These are phyloP conservation scores for Pilasporangium apinafurcum DNA, from an alignment of 352 stramenopile species.

Conservation along the genomic window DNA sequence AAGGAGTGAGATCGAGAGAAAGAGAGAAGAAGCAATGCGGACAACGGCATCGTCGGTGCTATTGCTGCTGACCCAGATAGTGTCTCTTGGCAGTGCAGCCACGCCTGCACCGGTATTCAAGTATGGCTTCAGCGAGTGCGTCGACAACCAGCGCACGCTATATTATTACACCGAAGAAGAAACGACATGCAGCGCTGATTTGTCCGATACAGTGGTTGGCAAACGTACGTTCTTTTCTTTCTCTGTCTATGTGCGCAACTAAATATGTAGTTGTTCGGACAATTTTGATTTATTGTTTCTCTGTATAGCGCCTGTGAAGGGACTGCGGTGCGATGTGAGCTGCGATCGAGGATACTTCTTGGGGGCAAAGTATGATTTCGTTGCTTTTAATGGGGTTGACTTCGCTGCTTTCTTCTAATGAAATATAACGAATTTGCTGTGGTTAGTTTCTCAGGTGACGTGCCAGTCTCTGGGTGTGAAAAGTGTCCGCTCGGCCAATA, in stretches of 20 bases:
- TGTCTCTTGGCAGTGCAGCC: too few relatives aligned
- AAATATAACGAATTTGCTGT: neutral
- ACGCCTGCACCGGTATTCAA: constrained; percentile 10
- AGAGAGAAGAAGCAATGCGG: too few relatives aligned
- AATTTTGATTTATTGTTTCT: neutral
- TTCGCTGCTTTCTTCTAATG: too few relatives aligned
- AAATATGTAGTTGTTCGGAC: too few relatives aligned
- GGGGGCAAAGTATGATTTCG: constrained; percentile 48
- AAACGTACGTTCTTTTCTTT: constrained; percentile 30
- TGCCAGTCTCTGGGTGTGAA: constrained; percentile 66
- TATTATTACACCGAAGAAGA: constrained; percentile 62
- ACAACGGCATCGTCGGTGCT: too few relatives aligned
- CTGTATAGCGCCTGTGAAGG: constrained; percentile 47
- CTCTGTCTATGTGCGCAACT: neutral
- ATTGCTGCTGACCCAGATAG: too few relatives aligned
- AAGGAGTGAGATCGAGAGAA: too few relatives aligned
- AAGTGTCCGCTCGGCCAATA: constrained; percentile 66
- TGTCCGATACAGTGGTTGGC: constrained; percentile 21
- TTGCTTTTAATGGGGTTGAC: too few relatives aligned
- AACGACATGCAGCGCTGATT: constrained; percentile 36
- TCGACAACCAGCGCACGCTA: constrained; percentile 66
- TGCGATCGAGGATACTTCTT: constrained; percentile 71
- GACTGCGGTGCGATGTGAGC: constrained; percentile 61
- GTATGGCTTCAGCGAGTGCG: constrained; percentile 79
- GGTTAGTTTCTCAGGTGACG: constrained; percentile 43